Conservation (phyloP, 202 grass and related monocot genomes). For the Brachypodium distachyon region DNA sequence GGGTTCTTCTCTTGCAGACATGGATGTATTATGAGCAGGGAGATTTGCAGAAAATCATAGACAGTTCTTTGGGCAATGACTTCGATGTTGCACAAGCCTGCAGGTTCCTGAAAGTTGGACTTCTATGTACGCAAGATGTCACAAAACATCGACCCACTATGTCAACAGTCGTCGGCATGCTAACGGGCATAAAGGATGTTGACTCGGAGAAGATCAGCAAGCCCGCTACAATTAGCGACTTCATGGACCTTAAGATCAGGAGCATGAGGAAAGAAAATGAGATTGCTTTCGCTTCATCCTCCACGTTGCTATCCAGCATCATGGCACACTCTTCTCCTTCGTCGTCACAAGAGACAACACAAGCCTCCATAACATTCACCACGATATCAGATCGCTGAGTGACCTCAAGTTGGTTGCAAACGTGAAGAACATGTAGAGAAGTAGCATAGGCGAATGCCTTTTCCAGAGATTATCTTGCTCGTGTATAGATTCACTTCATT, state of each 20-base stretch:
- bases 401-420: neutral
- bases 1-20: slow-evolving; percentile 63
- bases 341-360: slow-evolving; percentile 24
- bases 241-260: slow-evolving; percentile 66
- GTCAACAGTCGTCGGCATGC: slow-evolving; percentile 35
- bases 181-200: slow-evolving; percentile 34
- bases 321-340: slow-evolving; percentile 26
- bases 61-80: slow-evolving; percentile 35
- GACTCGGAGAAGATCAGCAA: slow-evolving; percentile 37
- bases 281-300: neutral
- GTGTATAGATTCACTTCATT: slow-evolving; percentile 34
- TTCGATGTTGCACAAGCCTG: slow-evolving; percentile 48
- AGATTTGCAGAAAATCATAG: slow-evolving; percentile 41
- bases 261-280: slow-evolving; percentile 38
- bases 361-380: slow-evolving; percentile 55
- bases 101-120: slow-evolving; percentile 54
- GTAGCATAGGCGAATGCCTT: slow-evolving; percentile 5
- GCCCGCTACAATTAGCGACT: slow-evolving; percentile 51
- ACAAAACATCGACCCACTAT: slow-evolving; percentile 45
- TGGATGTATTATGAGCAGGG: slow-evolving; percentile 53
- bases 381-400: slow-evolving; percentile 42
- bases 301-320: slow-evolving; percentile 24
- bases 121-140: slow-evolving; percentile 60
- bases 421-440: neutral
- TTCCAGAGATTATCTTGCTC: neutral